Evolutionary conservation across 768 basidiomycete species (phyloP).

Genomic region (Podaxis carcinomalis): DNA sequence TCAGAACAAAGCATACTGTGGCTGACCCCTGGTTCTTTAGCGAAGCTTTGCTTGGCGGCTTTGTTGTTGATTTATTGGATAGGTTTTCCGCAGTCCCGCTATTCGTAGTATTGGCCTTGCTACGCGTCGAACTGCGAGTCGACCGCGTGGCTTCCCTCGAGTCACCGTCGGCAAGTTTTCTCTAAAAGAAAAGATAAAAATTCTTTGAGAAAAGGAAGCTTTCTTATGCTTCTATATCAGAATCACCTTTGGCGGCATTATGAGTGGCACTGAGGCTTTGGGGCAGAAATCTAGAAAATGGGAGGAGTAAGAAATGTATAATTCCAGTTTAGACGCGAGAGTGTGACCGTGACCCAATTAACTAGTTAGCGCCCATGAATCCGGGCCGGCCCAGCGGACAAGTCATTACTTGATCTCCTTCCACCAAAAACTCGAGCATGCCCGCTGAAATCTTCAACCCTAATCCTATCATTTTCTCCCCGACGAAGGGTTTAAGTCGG

Average conservation of each 20-base stretch:
- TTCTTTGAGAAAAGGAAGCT: neutral
- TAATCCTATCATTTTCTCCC: slow-evolving; percentile 79
- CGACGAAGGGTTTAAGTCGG: slow-evolving; percentile 42
- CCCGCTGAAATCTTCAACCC: slow-evolving; percentile 73
- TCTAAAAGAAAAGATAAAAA: slow-evolving; percentile 29
- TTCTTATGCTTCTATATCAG: neutral
- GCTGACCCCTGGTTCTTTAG: slow-evolving; percentile 14
- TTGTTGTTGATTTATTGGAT: slow-evolving; percentile 14
- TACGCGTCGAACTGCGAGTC: slow-evolving; percentile 42
- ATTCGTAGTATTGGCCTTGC: slow-evolving; percentile 23
- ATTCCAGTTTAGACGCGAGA: slow-evolving; percentile 3
- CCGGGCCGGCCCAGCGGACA: slow-evolving; percentile 8
- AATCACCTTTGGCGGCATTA: slow-evolving; percentile 36
- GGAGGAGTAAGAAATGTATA: slow-evolving; percentile 1
- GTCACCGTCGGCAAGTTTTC: slow-evolving; percentile 51
- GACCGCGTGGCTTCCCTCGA: slow-evolving; percentile 34
- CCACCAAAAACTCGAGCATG: slow-evolving; percentile 29
- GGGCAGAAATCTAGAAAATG: neutral
- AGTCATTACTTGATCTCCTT: slow-evolving; percentile 12
- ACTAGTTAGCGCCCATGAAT: neutral
- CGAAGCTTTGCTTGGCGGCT: slow-evolving; percentile 19
- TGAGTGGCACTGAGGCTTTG: neutral
- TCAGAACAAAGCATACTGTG: neutral
- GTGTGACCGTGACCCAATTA: slow-evolving; percentile 12
- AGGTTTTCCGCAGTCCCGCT: slow-evolving; percentile 20